These are phyloP conservation scores for Acanthochlamys bracteata DNA, from an alignment of 106 monocot species.

Conservation along the genomic window DNA sequence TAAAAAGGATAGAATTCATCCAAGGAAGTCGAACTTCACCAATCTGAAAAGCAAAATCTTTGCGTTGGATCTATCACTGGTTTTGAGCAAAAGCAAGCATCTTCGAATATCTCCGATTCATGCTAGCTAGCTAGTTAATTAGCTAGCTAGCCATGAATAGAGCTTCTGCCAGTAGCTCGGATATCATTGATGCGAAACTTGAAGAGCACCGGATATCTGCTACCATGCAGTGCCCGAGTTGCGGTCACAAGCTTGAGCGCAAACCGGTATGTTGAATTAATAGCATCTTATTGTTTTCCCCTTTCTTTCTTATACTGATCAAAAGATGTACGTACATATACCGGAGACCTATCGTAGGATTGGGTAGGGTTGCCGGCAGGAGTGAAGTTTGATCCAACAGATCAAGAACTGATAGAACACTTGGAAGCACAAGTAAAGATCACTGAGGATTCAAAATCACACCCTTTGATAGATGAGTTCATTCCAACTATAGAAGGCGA, in stretches of 20 bases:
- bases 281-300: not conserved
- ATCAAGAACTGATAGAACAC: slow-evolving; percentile 86
- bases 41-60: too few species aligned
- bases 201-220: slow-evolving; percentile 59
- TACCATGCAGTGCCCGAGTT: slow-evolving; percentile 62
- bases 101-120: not conserved
- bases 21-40: not conserved
- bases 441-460: slow-evolving; percentile 21
- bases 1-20: not conserved
- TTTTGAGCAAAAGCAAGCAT: not conserved
- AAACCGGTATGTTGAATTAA: slow-evolving; percentile 30
- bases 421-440: slow-evolving; percentile 61
- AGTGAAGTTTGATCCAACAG: slow-evolving; percentile 91
- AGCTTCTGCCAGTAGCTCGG: slow-evolving; percentile 31
- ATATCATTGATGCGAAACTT: slow-evolving; percentile 73
- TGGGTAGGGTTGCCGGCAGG: slow-evolving; percentile 74
- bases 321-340: not conserved
- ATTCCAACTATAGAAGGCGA: slow-evolving; percentile 92
- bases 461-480: slow-evolving; percentile 95
- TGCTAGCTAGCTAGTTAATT: slow-evolving; percentile 1
- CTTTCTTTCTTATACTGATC: not conserved
- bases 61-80: not conserved
- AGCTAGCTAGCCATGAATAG: slow-evolving; percentile 27
- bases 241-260: slow-evolving; percentile 61
- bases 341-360: slow-evolving; percentile 26